A percentile compares a stretch with the other conserved stretches of the same genome.
phyloP scores from a whole-genome alignment of 2,329 filamentous ascomycete genomes.

The Lasiodiplodia citricola region DNA sequence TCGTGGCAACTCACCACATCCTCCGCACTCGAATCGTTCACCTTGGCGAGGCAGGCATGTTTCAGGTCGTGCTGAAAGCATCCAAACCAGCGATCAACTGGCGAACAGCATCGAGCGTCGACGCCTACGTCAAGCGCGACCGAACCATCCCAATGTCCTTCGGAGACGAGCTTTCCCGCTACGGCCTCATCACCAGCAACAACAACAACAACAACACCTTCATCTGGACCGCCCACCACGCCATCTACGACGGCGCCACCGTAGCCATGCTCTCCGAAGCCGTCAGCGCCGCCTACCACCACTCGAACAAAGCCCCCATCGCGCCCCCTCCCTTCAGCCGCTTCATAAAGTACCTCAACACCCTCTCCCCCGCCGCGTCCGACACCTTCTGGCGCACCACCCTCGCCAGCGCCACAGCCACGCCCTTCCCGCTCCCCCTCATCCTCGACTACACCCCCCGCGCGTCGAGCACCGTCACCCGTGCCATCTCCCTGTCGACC shows the following conservation, averaged over 20 bases:
- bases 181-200: constrained; percentile 39
- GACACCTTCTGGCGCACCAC: constrained; percentile 55
- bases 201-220: constrained; percentile 43
- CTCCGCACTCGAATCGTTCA: constrained; percentile 34
- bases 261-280: constrained; percentile 42
- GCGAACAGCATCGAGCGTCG: constrained; percentile 28
- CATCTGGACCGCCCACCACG: constrained; percentile 61
- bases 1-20: constrained; percentile 39
- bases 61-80: not conserved
- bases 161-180: constrained; percentile 45
- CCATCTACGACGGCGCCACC: constrained; percentile 44
- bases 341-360: constrained; percentile 56
- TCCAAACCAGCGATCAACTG: not conserved
- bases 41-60: constrained; percentile 27
- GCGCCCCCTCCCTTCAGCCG: constrained; percentile 46
- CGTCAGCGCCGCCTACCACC: constrained; percentile 34
- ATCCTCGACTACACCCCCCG: constrained; percentile 56
- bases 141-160: constrained; percentile 44
- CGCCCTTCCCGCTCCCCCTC: constrained; percentile 49
- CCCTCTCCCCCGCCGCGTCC: constrained; percentile 47
- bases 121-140: constrained; percentile 43
- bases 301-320: not conserved
- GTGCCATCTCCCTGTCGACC: not conserved
- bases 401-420: constrained; percentile 47
- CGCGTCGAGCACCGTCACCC: constrained; percentile 48